These are phyloP conservation scores for Metschnikowia noctiluminum DNA, from an alignment of 805 yeast species.

Conservation along the genomic window DNA sequence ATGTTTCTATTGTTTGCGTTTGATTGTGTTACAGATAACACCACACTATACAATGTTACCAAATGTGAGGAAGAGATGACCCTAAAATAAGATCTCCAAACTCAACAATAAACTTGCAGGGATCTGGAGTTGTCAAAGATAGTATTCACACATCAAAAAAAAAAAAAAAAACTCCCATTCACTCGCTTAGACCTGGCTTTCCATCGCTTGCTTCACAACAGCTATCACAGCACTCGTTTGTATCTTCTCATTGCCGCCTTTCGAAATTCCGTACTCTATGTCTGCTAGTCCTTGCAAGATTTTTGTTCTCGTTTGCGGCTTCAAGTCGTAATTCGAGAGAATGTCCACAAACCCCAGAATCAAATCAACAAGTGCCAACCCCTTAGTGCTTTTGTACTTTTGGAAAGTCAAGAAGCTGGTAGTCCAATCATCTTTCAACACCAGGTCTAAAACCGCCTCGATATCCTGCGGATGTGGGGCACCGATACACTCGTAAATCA, in stretches of 20 bases:
- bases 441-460: constrained; percentile 68
- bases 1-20: no score
- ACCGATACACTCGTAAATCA: constrained; percentile 93
- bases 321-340: constrained; percentile 64
- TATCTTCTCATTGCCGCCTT: constrained; percentile 88
- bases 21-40: no score
- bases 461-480: constrained; percentile 90
- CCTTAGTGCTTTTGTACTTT: constrained; percentile 66
- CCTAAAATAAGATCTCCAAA: no score
- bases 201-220: constrained; percentile 68
- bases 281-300: constrained; percentile 75
- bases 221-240: constrained; percentile 91
- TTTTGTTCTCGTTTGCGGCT: constrained; percentile 55
- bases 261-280: constrained; percentile 84
- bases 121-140: no score
- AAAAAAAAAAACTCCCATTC: no score
- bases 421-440: constrained; percentile 85
- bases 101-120: no score
- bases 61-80: no score
- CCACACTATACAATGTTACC: no score
- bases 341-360: constrained; percentile 72
- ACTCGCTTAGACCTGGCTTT: constrained; percentile 18
- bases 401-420: constrained; percentile 65
- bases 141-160: no score
- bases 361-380: constrained; percentile 86